Conservation (phyloP, 2,329 filamentous ascomycete genomes). For the Neurospora sp. region DNA sequence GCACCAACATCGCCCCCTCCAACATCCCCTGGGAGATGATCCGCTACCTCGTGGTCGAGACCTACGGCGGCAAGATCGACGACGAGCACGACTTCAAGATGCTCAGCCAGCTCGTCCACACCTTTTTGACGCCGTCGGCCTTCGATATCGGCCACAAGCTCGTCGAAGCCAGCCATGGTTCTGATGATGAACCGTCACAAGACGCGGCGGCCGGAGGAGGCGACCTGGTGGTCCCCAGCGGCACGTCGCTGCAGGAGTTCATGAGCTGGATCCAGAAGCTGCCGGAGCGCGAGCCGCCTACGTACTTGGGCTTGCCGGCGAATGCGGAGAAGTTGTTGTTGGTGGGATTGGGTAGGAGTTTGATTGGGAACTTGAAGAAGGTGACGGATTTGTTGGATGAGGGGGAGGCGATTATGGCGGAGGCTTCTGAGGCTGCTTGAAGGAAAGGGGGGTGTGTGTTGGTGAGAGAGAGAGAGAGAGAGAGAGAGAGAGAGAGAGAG, state of each 20-base stretch:
- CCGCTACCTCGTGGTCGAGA: conserved; percentile 80
- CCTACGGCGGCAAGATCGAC: conserved; percentile 96
- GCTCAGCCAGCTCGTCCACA: conserved; percentile 63
- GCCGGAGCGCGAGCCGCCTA: conserved; percentile 91
- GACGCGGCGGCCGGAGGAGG: conserved; percentile 24
- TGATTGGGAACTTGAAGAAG: conserved; percentile 75
- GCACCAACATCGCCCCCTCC: conserved; percentile 85
- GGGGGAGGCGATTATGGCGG: conserved; percentile 79
- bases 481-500: background rate
- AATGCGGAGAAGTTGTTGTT: conserved; percentile 95
- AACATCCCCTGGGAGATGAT: conserved; percentile 98
- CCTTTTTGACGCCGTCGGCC: conserved; percentile 74
- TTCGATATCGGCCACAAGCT: conserved; percentile 91
- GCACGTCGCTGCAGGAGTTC: conserved; percentile 78
- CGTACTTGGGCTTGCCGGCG: conserved; percentile 83
- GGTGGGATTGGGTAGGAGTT: conserved; percentile 74
- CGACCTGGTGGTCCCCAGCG: conserved; percentile 64
- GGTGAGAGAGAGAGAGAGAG: background rate
- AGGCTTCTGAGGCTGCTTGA: conserved; percentile 28
- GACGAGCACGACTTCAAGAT: conserved; percentile 73
- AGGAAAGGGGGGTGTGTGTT: conserved; percentile 4
- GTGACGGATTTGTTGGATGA: conserved; percentile 87
- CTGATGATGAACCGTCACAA: conserved; percentile 25
- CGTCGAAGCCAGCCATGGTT: conserved; percentile 56
- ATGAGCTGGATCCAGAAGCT: conserved; percentile 83